Conservation (phyloP, 306 rosid species). For the Glycine latifolia region DNA sequence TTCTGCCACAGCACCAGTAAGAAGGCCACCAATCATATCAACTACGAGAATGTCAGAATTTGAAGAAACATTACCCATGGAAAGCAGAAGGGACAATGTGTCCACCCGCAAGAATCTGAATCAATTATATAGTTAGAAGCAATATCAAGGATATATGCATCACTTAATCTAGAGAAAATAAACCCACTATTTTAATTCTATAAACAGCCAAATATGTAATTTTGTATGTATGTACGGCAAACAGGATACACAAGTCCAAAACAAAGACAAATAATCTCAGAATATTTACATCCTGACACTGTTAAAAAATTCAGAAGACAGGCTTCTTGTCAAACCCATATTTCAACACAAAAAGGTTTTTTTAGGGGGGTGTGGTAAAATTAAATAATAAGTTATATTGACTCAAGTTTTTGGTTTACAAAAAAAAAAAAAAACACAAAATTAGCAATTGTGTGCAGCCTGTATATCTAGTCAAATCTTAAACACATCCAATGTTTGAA, state of each 20-base stretch:
- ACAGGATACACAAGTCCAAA: slow-evolving; percentile 1
- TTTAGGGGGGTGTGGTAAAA: background rate
- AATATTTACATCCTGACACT: slow-evolving; percentile 23
- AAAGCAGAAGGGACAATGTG: slow-evolving; percentile 83
- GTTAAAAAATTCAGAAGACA: background rate
- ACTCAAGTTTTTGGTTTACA: slow-evolving; percentile 7
- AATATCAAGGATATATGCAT: slow-evolving; percentile 28
- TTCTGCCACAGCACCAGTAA: slow-evolving; percentile 97
- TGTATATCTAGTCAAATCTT: slow-evolving; percentile 17
- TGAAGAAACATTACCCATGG: slow-evolving; percentile 84
- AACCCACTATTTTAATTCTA: background rate
- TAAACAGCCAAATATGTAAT: background rate
- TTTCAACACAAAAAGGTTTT: background rate
- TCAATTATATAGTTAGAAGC: slow-evolving; percentile 41
- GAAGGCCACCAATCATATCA: slow-evolving; percentile 91
- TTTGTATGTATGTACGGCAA: background rate
- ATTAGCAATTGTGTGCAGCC: slow-evolving; percentile 8
- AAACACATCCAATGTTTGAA: background rate
- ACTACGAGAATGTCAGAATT: slow-evolving; percentile 85
- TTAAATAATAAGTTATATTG: background rate
- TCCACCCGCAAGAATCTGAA: slow-evolving; percentile 90
- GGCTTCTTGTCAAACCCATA: slow-evolving; percentile 18
- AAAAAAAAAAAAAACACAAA: slow-evolving; percentile 18
- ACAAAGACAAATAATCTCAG: background rate
- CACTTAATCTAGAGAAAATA: slow-evolving; percentile 16